phyloP scores from a whole-genome alignment of 2,329 filamentous ascomycete species.

The Penicillium corylophilum region DNA sequence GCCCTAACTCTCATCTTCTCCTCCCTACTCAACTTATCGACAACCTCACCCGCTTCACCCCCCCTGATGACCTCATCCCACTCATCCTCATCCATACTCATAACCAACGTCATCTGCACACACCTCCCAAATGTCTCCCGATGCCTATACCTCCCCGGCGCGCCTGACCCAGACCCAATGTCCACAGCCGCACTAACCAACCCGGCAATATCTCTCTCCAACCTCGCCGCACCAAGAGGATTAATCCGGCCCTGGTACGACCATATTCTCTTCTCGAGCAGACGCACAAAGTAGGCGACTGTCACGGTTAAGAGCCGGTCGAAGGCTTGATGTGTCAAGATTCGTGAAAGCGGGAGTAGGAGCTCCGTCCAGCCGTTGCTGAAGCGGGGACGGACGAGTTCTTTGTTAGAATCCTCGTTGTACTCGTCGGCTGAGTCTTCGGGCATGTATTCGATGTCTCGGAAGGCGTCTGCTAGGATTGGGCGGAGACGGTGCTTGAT shows the following conservation, averaged over 20 bases:
- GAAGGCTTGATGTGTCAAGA: conserved; percentile 77
- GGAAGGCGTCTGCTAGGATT: conserved; percentile 83
- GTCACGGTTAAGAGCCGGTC: conserved; percentile 72
- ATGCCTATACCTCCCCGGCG: conserved; percentile 64
- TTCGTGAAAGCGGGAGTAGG: conserved; percentile 77
- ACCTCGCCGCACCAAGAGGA: conserved; percentile 74
- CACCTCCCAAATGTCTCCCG: conserved; percentile 75
- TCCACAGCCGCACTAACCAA: conserved; percentile 58
- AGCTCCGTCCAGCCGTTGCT: conserved; percentile 82
- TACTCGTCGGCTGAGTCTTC: conserved; percentile 51
- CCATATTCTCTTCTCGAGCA: conserved; percentile 86
- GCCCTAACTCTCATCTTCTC: conserved; percentile 71
- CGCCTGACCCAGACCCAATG: conserved; percentile 33
- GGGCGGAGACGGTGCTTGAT: conserved; percentile 81
- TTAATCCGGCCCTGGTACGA: conserved; percentile 76
- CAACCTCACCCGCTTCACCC: conserved; percentile 48
- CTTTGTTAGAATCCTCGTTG: conserved; percentile 47
- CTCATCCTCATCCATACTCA: conserved; percentile 95
- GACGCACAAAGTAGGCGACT: conserved; percentile 69
- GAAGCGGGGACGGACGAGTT: conserved; percentile 75
- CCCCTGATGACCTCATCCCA: conserved; percentile 73
- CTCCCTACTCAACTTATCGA: conserved; percentile 67
- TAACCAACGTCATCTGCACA: conserved; percentile 77
- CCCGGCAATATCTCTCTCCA: conserved; percentile 80
- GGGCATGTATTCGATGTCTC: conserved; percentile 82